A percentile compares a stretch with the other conserved stretches of the same genome.
phyloP scores from a whole-genome alignment of 2,329 filamentous ascomycete species.

The Aspergillus terreus region DNA sequence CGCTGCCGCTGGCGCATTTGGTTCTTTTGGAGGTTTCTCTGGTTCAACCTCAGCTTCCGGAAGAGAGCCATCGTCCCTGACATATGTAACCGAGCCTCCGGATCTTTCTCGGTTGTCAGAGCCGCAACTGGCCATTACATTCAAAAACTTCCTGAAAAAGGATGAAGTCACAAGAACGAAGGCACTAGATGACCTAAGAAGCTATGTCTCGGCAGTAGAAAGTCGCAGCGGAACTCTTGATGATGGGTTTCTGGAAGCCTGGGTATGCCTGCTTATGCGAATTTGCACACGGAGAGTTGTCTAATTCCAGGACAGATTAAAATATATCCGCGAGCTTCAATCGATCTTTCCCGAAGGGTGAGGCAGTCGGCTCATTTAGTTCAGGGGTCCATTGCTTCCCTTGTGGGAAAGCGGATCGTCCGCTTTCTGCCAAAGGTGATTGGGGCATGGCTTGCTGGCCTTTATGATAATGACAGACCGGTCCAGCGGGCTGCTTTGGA shows the following conservation, averaged over 20 bases:
- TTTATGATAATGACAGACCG: conserved; percentile 77
- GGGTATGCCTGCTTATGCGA: conserved; percentile 57
- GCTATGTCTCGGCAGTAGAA: conserved; percentile 58
- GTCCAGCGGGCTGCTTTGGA: conserved; percentile 74
- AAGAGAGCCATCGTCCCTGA: conserved; percentile 60
- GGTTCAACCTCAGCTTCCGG: conserved; percentile 35
- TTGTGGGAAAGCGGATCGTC: conserved; percentile 75
- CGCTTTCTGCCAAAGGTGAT: conserved; percentile 72
- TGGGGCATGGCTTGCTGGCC: conserved; percentile 85
- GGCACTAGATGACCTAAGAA: conserved; percentile 78
- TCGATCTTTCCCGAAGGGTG: conserved; percentile 83
- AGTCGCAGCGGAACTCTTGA: conserved; percentile 61
- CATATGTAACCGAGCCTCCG: conserved; percentile 82
- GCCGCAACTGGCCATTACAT: conserved; percentile 77
- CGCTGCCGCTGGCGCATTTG: conserved; percentile 50
- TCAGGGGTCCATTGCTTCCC: conserved; percentile 60
- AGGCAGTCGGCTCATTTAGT: conserved; percentile 79
- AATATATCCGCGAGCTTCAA: conserved; percentile 82
- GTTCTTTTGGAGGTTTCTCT: conserved; percentile 43
- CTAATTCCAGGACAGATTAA: conserved; percentile 57
- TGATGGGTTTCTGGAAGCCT: conserved; percentile 79
- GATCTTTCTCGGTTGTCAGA: conserved; percentile 75
- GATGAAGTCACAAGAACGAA: conserved; percentile 89
- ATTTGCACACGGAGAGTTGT: conserved; percentile 6
- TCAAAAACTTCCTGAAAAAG: conserved; percentile 90